Percentiles rank a stretch among this genome's conserved stretches.
Evolutionary conservation across 2,329 filamentous ascomycete genomes (phyloP).

Genomic region (Pseudogymnoascus sp.): DNA sequence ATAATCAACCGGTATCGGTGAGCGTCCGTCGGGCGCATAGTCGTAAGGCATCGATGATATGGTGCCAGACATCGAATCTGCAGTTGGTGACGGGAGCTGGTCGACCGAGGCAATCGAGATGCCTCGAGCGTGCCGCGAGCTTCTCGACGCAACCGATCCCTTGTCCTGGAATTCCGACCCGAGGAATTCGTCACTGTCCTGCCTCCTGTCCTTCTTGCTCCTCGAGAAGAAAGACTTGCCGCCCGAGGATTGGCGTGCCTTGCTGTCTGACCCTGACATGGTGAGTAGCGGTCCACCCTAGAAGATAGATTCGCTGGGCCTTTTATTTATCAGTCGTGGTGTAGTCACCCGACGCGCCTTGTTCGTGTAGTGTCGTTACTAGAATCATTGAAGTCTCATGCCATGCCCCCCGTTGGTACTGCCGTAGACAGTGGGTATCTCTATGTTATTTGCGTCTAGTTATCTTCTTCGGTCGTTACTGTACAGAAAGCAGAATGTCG

Average conservation of each 20-base stretch:
- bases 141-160: conserved; percentile 56
- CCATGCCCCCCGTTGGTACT: neutral
- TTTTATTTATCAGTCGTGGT: neutral
- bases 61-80: conserved; percentile 62
- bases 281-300: conserved; percentile 11
- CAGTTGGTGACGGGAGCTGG: conserved; percentile 53
- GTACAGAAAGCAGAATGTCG: neutral
- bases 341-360: neutral
- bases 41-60: conserved; percentile 88
- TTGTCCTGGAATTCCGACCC: conserved; percentile 52
- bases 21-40: conserved; percentile 56
- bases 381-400: neutral
- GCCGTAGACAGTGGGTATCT: neutral
- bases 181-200: conserved; percentile 49
- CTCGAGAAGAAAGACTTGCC: conserved; percentile 82
- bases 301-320: neutral
- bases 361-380: neutral
- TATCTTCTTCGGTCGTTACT: neutral
- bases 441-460: neutral
- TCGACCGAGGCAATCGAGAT: conserved; percentile 68
- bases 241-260: conserved; percentile 69
- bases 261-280: conserved; percentile 60
- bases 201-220: conserved; percentile 72
- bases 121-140: conserved; percentile 66
- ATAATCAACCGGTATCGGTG: conserved; percentile 66